Evolutionary conservation across 2,329 filamentous ascomycete genomes (phyloP).

Genomic region (Boeremia lycopersici): DNA sequence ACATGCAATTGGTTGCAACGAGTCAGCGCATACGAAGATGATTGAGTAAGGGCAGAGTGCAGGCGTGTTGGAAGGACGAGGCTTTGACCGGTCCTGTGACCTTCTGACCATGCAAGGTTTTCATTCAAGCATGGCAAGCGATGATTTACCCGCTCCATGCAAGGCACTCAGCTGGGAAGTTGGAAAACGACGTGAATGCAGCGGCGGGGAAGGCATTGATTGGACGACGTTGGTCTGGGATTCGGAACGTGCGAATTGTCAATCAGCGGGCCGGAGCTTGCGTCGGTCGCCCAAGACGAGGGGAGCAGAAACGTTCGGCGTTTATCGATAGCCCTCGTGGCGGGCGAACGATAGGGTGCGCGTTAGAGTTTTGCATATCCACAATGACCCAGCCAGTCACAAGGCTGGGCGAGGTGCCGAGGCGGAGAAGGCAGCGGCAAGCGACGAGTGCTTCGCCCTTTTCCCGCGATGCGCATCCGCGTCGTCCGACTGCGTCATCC

Average conservation of each 20-base stretch:
- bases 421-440: slow-evolving; percentile 21
- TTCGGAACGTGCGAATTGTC: slow-evolving; percentile 28
- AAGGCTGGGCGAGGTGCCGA: slow-evolving; percentile 22
- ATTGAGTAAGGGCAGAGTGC: slow-evolving; percentile 21
- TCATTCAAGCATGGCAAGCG: slow-evolving; percentile 27
- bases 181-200: slow-evolving; percentile 19
- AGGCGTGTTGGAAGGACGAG: slow-evolving; percentile 20
- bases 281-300: slow-evolving; percentile 15
- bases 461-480: slow-evolving; percentile 31
- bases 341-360: slow-evolving; percentile 9
- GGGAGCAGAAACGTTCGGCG: slow-evolving; percentile 19
- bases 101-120: slow-evolving; percentile 37
- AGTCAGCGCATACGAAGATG: slow-evolving; percentile 30
- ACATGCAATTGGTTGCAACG: slow-evolving; percentile 34
- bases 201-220: slow-evolving; percentile 24
- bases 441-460: slow-evolving; percentile 30
- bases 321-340: slow-evolving; percentile 20
- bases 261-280: slow-evolving; percentile 34
- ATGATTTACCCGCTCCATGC: slow-evolving; percentile 45
- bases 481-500: slow-evolving; percentile 38
- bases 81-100: slow-evolving; percentile 45
- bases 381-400: slow-evolving; percentile 18
- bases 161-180: slow-evolving; percentile 39
- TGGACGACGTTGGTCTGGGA: slow-evolving; percentile 32
- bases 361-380: slow-evolving; percentile 8